A percentile compares a stretch with the other conserved stretches of the same genome.
phyloP scores from a whole-genome alignment of 345 rosid genomes.

The Brassica cretica region DNA sequence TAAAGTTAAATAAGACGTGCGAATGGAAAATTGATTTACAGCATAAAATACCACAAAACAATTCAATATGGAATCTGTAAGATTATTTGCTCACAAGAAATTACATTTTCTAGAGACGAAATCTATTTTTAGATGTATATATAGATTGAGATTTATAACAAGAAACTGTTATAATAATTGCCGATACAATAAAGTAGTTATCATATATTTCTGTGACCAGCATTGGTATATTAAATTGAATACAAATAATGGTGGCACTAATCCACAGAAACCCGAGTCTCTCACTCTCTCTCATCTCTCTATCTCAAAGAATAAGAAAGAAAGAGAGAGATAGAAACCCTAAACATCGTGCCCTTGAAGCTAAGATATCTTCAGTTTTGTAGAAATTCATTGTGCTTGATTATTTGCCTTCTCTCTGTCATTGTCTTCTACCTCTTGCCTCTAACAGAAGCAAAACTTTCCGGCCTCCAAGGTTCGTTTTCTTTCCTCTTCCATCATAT shows the following conservation, averaged over 20 bases:
- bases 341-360: constrained; percentile 68
- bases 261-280: constrained; percentile 43
- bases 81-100: not conserved
- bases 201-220: constrained; percentile 58
- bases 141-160: not conserved
- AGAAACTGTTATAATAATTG: not conserved
- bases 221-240: constrained; percentile 37
- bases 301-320: constrained; percentile 38
- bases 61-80: not conserved
- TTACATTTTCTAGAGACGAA: too few species aligned
- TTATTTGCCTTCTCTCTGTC: constrained; percentile 34
- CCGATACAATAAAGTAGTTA: constrained; percentile 17
- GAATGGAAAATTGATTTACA: not conserved
- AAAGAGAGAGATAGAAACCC: constrained; percentile 36
- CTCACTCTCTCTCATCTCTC: constrained; percentile 20
- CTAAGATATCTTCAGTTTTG: constrained; percentile 47
- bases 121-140: not conserved
- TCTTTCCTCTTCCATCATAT: constrained; percentile 24
- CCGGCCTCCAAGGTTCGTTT: constrained; percentile 49
- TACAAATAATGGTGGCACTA: constrained; percentile 42
- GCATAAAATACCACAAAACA: not conserved
- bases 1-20: not conserved
- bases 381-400: constrained; percentile 37
- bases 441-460: constrained; percentile 35
- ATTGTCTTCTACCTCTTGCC: constrained; percentile 51